Base-by-base conservation (phyloP, 108 stramenopile genomes). In the Aureococcus anophagefferens region DNA sequence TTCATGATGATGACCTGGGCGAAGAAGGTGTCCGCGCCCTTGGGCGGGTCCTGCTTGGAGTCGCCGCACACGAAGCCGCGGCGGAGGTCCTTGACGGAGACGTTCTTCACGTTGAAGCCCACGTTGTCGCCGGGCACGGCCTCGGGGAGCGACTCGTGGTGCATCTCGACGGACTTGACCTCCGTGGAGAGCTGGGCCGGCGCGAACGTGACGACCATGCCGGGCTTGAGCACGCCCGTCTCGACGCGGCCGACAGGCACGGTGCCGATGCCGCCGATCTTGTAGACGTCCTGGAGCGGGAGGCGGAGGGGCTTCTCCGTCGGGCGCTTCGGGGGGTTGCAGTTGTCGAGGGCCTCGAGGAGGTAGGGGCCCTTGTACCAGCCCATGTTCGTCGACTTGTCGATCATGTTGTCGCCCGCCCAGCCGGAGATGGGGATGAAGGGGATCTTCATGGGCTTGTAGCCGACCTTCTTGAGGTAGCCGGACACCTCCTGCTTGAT, bases 381-480 rank as follows among this genome's bases (percentile, higher is more conserved):
- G 16, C 85, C 75, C 89, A 96, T 93, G 71, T 91, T 90, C 46
- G 74, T 32, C 18, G 94, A 95, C 65, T 83, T 86, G 67, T 93
- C 90, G 64, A 88, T 86, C 82, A 97, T 91, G 84, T 96, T 97
- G 75, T 97, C 96, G 46, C 94, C 94, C 33, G 69, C 71, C 93
- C 89, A 96, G 67, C 94, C 96, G n/a, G 93, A 94, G 76, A 95
- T 92, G 35, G 96, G 96, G 46, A 97, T 77, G 84, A 96, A 95
- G 30, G 88, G 89, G 65, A 97, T 89, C 77, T 91, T 91, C 85
- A 80, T 84, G 16, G 87, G 84, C 65, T 88, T 87, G 82, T 89
- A 89, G 16, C 87, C 91, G 64, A 89, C 71, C 67, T 84, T 82
- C 71, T 85, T 86, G 63, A 89, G 71, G 72, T 82, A 86, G 33